phyloP scores from a whole-genome alignment of 2,329 filamentous ascomycete genomes.

The Monosporascus sp. region DNA sequence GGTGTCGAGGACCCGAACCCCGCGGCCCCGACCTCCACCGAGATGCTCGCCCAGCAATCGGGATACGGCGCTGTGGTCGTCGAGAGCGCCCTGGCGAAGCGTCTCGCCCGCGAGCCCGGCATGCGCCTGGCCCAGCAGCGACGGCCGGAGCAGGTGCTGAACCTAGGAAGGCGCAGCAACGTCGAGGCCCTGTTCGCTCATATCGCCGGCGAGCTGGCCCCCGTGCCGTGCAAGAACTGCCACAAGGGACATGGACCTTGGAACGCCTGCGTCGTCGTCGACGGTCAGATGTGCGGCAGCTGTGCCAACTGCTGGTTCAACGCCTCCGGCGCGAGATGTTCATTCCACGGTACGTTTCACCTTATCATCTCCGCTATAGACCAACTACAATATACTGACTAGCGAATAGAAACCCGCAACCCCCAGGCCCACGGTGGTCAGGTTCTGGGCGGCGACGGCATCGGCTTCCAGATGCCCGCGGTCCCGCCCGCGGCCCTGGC shows the following conservation, averaged over 20 bases:
- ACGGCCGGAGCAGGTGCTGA: constrained; percentile 47
- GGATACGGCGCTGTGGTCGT: constrained; percentile 43
- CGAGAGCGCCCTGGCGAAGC: constrained; percentile 50
- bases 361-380: not conserved
- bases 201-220: constrained; percentile 44
- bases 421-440: constrained; percentile 29
- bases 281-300: constrained; percentile 55
- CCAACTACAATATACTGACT: not conserved
- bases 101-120: constrained; percentile 43
- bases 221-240: constrained; percentile 53
- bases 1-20: constrained; percentile 11
- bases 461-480: constrained; percentile 22
- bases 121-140: constrained; percentile 47
- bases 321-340: constrained; percentile 53
- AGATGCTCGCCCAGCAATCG: constrained; percentile 39
- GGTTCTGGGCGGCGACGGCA: constrained; percentile 23
- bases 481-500: constrained; percentile 24
- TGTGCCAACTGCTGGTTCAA: constrained; percentile 62
- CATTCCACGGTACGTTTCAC: constrained; percentile 48
- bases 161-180: constrained; percentile 53
- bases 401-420: constrained; percentile 38
- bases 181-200: constrained; percentile 55
- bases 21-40: constrained; percentile 32
- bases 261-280: constrained; percentile 53
- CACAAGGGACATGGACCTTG: constrained; percentile 56